These are phyloP conservation scores for Chaetoceros tenuissimus DNA, from an alignment of 108 stramenopile genomes.

Conservation along the genomic window DNA sequence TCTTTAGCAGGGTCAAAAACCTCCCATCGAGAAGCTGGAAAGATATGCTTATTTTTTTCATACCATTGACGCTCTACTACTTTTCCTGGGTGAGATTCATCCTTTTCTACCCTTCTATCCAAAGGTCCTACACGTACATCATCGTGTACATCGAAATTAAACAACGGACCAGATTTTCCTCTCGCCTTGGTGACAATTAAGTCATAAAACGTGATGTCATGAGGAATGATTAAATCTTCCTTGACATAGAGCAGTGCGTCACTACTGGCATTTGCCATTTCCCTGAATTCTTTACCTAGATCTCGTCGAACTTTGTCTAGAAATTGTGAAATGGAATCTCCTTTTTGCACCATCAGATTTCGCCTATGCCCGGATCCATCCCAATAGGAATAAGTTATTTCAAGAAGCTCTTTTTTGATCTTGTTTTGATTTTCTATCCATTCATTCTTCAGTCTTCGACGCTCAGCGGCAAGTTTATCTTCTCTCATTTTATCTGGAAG, in stretches of 20 bases:
- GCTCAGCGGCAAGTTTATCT: slow-evolving; percentile 33
- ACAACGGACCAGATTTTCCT: slow-evolving; percentile 93
- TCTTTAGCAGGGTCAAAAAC: slow-evolving; percentile 88
- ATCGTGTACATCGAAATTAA: slow-evolving; percentile 95
- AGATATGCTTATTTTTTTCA: slow-evolving; percentile 97
- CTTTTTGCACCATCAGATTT: slow-evolving; percentile 63
- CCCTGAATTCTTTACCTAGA: slow-evolving; percentile 73
- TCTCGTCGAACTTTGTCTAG: slow-evolving; percentile 77
- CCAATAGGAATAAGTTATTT: slow-evolving; percentile 96
- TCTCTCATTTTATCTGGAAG: slow-evolving; percentile 87
- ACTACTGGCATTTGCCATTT: slow-evolving; percentile 57
- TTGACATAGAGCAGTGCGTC: slow-evolving; percentile 96
- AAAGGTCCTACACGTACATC: slow-evolving; percentile 83
- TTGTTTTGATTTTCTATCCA: slow-evolving; percentile 74
- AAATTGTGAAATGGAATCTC: slow-evolving; percentile 83
- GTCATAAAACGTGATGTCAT: slow-evolving; percentile 94
- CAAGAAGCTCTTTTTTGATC: slow-evolving; percentile 73
- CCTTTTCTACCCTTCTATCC: slow-evolving; percentile 89
- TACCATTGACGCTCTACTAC: slow-evolving; percentile 93
- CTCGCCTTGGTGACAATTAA: slow-evolving; percentile 93
- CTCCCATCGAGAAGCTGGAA: slow-evolving; percentile 97
- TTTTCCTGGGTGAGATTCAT: slow-evolving; percentile 96
- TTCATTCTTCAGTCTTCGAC: slow-evolving; percentile 65
- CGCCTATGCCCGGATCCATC: slow-evolving; percentile 94
- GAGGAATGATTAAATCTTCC: slow-evolving; percentile 97